phyloP scores from a whole-genome alignment of 2,329 filamentous ascomycete species.

The Zasmidium citrigriseum region DNA sequence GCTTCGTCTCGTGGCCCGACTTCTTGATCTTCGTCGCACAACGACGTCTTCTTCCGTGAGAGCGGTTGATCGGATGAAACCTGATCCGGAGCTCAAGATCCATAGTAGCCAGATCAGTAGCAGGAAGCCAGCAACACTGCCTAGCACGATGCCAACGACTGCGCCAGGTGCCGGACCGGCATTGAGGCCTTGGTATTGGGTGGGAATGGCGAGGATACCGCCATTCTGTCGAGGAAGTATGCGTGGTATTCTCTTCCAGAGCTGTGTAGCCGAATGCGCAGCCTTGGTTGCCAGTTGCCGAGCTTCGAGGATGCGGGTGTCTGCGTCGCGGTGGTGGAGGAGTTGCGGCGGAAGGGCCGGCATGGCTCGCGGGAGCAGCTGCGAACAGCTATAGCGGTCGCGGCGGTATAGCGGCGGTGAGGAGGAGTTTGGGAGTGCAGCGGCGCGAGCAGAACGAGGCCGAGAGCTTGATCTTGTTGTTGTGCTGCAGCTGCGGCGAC shows the following conservation, averaged over 20 bases:
- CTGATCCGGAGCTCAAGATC: slow-evolving; percentile 36
- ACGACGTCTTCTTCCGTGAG: slow-evolving; percentile 36
- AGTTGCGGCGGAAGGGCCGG: slow-evolving; percentile 16
- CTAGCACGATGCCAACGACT: slow-evolving; percentile 62
- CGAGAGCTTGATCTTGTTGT: background rate
- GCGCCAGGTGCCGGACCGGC: slow-evolving; percentile 56
- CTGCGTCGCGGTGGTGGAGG: slow-evolving; percentile 15
- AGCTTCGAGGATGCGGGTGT: slow-evolving; percentile 31
- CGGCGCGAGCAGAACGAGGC: background rate
- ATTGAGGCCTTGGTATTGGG: slow-evolving; percentile 59
- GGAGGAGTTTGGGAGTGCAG: background rate
- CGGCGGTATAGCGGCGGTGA: background rate
- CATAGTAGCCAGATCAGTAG: slow-evolving; percentile 55
- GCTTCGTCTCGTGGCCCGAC: slow-evolving; percentile 26
- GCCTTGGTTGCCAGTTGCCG: slow-evolving; percentile 22
- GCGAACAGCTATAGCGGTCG: slow-evolving; percentile 7
- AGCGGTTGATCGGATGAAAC: slow-evolving; percentile 30
- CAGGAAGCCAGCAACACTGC: slow-evolving; percentile 55
- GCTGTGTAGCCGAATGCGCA: slow-evolving; percentile 2
- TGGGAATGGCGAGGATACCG: slow-evolving; percentile 54
- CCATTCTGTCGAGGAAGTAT: slow-evolving; percentile 23
- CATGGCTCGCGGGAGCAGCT: slow-evolving; percentile 19
- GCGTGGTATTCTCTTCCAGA: slow-evolving; percentile 9
- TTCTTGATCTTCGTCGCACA: slow-evolving; percentile 31
- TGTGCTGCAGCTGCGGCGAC: background rate